Percentiles rank a stretch among this genome's conserved stretches.
Conservation (phyloP, 1,284 basidiomycete genomes). For the Rhodofomes roseus region DNA sequence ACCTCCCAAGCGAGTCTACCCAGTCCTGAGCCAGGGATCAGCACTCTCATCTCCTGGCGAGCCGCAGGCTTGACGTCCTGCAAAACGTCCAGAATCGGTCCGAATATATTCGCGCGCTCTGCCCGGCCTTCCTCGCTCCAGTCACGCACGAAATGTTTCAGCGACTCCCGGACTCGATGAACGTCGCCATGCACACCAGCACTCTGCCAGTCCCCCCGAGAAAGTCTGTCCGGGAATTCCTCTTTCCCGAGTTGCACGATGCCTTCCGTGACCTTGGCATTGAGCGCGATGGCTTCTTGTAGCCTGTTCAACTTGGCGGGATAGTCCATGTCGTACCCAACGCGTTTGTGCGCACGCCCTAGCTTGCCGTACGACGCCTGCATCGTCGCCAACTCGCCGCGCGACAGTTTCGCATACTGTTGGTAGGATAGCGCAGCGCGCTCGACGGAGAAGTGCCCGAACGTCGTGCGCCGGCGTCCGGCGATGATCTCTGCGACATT, state of each 20-base stretch:
- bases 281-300: conserved; percentile 40
- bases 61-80: conserved; percentile 19
- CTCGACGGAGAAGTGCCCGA: conserved; percentile 24
- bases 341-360: conserved; percentile 32
- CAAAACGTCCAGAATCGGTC: conserved; percentile 50
- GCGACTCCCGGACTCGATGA: conserved; percentile 46
- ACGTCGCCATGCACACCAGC: conserved; percentile 34
- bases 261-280: conserved; percentile 42
- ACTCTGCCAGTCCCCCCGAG: conserved; percentile 1
- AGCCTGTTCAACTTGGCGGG: conserved; percentile 44
- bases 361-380: conserved; percentile 22
- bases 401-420: conserved; percentile 21
- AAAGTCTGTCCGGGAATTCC: conserved; percentile 14
- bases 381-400: conserved; percentile 21
- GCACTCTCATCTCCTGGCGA: conserved; percentile 37
- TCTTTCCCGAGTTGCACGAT: conserved; percentile 41
- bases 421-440: conserved; percentile 24
- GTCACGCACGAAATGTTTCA: conserved; percentile 67
- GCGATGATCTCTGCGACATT: conserved; percentile 17
- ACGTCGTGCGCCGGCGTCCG: conserved; percentile 8
- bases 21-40: conserved; percentile 62
- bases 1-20: conserved; percentile 67
- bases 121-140: conserved; percentile 54
- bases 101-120: conserved; percentile 51
- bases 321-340: conserved; percentile 53